A percentile compares a stretch with the other conserved stretches of the same genome.
Evolutionary conservation across 176 grass and related monocot species (phyloP).

Genomic region (Tuctoria greenei): DNA sequence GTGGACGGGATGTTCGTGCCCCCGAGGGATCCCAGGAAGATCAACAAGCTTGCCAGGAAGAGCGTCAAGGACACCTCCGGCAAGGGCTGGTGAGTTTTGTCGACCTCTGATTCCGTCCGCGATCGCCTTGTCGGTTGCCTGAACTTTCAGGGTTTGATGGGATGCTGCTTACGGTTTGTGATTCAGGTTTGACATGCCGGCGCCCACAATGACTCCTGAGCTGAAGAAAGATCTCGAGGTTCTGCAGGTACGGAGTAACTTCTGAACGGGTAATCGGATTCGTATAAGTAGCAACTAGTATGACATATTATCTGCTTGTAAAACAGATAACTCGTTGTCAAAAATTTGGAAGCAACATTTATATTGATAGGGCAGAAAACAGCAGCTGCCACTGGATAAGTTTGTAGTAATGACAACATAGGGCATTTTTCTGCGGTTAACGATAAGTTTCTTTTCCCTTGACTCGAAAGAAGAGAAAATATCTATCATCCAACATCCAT

Average conservation of each 20-base stretch:
- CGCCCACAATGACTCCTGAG: conserved; percentile 76
- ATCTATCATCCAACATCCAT: not conserved
- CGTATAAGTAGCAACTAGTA: too few relatives aligned
- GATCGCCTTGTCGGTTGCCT: not conserved
- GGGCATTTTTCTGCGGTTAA: not conserved
- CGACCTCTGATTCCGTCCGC: not conserved
- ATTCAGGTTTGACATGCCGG: conserved; percentile 93
- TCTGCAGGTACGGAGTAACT: conserved; percentile 60
- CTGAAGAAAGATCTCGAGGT: conserved; percentile 90
- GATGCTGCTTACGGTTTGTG: not conserved
- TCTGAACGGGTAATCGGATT: not conserved
- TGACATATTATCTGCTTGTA: not conserved
- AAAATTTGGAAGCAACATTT: not conserved
- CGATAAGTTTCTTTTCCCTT: not conserved
- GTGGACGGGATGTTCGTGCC: conserved; percentile 81
- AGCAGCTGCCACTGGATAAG: not conserved
- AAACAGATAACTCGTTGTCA: not conserved
- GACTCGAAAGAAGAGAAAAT: not conserved
- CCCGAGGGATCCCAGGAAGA: conserved; percentile 66
- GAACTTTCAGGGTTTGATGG: not conserved
- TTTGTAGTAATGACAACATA: not conserved
- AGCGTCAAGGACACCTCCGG: conserved; percentile 79
- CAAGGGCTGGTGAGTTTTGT: conserved; percentile 61
- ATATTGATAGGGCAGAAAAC: not conserved
- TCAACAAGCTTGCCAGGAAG: conserved; percentile 72